phyloP scores from a whole-genome alignment of 1,139 yeast species.

The Taphrina pruni region DNA sequence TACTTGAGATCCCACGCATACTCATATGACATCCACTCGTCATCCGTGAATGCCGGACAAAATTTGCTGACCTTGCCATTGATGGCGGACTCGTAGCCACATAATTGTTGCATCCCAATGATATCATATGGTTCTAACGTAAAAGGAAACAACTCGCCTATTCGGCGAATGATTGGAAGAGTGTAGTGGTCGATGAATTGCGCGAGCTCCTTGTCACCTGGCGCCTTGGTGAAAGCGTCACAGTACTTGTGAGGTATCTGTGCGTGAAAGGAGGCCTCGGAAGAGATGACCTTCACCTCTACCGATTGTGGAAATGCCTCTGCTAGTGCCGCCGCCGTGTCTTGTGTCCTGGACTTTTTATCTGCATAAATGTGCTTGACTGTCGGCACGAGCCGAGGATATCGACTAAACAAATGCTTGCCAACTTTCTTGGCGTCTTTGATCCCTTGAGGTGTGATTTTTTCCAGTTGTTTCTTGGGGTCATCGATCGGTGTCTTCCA shows the following conservation, averaged over 20 bases:
- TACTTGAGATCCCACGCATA: slow-evolving; percentile 37
- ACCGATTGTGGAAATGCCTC: slow-evolving; percentile 25
- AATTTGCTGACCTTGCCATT: slow-evolving; percentile 21
- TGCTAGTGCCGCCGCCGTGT: slow-evolving; percentile 34
- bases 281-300: slow-evolving; percentile 22
- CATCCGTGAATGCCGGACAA: slow-evolving; percentile 38
- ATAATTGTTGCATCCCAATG: slow-evolving; percentile 38
- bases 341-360: slow-evolving; percentile 37
- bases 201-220: slow-evolving; percentile 31
- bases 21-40: slow-evolving; percentile 40
- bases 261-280: slow-evolving; percentile 36
- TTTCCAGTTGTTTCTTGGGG: slow-evolving; percentile 26
- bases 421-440: slow-evolving; percentile 33
- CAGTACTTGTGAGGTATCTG: slow-evolving; percentile 39
- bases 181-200: slow-evolving; percentile 33
- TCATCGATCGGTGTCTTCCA: slow-evolving; percentile 34
- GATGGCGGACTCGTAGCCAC: slow-evolving; percentile 38
- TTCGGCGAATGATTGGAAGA: slow-evolving; percentile 19
- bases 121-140: slow-evolving; percentile 17
- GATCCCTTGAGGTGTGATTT: slow-evolving; percentile 37
- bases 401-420: slow-evolving; percentile 33
- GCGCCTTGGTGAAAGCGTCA: slow-evolving; percentile 34
- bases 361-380: slow-evolving; percentile 37
- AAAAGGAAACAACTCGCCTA: slow-evolving; percentile 8
- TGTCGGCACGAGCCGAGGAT: slow-evolving; percentile 17